Percentiles rank a stretch among this genome's conserved stretches.
These are phyloP conservation scores for Paracorniculantispora psalliotae DNA, from an alignment of 2,329 filamentous ascomycete genomes.

Conservation along the genomic window DNA sequence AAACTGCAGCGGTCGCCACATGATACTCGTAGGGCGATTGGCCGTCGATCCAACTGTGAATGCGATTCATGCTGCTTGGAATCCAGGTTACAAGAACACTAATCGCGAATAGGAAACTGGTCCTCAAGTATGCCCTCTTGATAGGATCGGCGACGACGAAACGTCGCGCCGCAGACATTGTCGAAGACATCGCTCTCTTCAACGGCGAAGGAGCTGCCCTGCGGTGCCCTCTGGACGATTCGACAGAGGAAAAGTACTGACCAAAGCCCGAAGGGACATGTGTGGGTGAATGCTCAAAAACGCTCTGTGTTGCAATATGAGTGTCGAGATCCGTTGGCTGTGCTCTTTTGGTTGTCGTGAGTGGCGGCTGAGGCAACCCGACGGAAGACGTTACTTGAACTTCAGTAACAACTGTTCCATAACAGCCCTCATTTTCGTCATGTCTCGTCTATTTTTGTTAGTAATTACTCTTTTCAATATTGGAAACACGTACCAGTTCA, in stretches of 20 bases:
- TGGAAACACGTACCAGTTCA: slow-evolving; percentile 29
- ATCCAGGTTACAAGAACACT: slow-evolving; percentile 59
- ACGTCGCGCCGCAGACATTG: slow-evolving; percentile 20
- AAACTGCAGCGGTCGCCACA: slow-evolving; percentile 63
- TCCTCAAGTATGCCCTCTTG: slow-evolving; percentile 56
- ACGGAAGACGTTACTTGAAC: slow-evolving; percentile 29
- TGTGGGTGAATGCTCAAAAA: slow-evolving; percentile 6
- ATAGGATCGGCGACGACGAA: slow-evolving; percentile 46
- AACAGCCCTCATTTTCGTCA: slow-evolving; percentile 32
- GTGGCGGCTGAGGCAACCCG: background rate
- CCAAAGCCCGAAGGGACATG: slow-evolving; percentile 19
- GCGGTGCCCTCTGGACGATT: slow-evolving; percentile 19
- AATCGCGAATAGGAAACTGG: slow-evolving; percentile 56
- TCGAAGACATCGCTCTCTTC: slow-evolving; percentile 25
- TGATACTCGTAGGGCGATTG: slow-evolving; percentile 59
- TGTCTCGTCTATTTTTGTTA: background rate
- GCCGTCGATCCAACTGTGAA: slow-evolving; percentile 58
- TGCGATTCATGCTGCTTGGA: slow-evolving; percentile 66
- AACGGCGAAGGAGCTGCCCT: slow-evolving; percentile 16
- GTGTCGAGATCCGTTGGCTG: background rate
- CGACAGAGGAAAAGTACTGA: slow-evolving; percentile 32
- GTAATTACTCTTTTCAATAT: background rate
- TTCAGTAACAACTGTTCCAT: slow-evolving; percentile 50
- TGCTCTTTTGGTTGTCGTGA: background rate
- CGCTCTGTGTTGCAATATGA: background rate